phyloP scores from a whole-genome alignment of 2,329 filamentous ascomycete genomes.

The Penicillium aurantiogriseum region DNA sequence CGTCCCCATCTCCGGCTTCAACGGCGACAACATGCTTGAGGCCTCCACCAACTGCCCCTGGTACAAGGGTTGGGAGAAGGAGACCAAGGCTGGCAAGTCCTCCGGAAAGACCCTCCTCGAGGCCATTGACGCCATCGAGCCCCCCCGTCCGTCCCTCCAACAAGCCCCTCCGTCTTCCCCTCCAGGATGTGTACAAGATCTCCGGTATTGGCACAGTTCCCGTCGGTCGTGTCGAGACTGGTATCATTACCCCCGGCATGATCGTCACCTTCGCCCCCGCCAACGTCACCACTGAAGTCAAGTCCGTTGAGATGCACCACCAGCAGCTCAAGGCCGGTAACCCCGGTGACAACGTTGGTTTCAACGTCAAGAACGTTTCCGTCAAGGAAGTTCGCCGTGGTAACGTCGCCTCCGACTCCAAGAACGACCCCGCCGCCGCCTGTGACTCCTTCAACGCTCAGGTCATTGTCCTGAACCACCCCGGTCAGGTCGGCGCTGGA shows the following conservation, averaged over 20 bases:
- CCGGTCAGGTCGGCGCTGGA: constrained; percentile 97
- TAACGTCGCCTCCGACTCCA: constrained; percentile 99
- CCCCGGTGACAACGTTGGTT: constrained; percentile 99
- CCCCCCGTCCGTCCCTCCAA: constrained; percentile 86
- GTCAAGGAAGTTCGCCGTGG: constrained; percentile 99
- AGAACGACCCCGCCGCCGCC: constrained; percentile 93
- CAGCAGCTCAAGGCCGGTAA: constrained; percentile 94
- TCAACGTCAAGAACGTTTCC: constrained; percentile 99
- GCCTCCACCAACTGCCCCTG: constrained; percentile 90
- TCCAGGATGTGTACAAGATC: constrained; percentile 99
- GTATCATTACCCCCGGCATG: constrained; percentile 79
- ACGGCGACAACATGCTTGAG: constrained; percentile 99
- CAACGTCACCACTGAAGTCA: constrained; percentile 99
- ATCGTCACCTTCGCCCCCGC: constrained; percentile 97
- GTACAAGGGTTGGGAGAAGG: constrained; percentile 99
- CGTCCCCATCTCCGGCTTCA: constrained; percentile 99
- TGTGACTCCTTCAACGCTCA: constrained; percentile 97
- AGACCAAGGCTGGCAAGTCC: constrained; percentile 83
- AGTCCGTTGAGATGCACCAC: constrained; percentile 99
- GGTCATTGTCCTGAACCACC: constrained; percentile 99
- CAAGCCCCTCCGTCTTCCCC: constrained; percentile 99
- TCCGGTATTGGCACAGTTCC: constrained; percentile 99
- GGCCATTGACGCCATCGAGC: constrained; percentile 95
- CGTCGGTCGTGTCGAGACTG: constrained; percentile 99
- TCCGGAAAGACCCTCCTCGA: constrained; percentile 97